These are phyloP conservation scores for Croton laevigatus DNA, from an alignment of 441 rosid genomes.

Conservation along the genomic window DNA sequence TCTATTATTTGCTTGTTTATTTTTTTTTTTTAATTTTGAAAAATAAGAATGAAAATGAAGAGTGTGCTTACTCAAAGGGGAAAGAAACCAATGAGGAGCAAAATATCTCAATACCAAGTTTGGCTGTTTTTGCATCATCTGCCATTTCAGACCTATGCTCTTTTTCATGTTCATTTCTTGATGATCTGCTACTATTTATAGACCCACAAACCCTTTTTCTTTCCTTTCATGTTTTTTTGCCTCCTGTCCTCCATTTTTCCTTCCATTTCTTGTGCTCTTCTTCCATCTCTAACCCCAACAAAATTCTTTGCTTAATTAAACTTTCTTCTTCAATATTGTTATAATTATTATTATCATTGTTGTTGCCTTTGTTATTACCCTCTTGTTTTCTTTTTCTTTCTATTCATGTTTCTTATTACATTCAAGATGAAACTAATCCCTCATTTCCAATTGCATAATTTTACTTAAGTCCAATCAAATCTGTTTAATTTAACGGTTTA, in stretches of 20 bases:
- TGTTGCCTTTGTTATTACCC: too few relatives aligned
- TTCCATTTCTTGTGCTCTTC: not conserved
- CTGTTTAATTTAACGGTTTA: not conserved
- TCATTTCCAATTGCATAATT: not conserved
- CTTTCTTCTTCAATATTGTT: not conserved
- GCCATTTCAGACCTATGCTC: not conserved
- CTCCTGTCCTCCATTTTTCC: slow-evolving; percentile 1
- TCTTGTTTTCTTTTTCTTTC: too few relatives aligned
- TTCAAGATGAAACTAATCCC: not conserved
- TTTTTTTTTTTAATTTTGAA: not conserved
- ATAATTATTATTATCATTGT: too few relatives aligned
- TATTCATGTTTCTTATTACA: not conserved
- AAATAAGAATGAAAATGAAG: slow-evolving; percentile 1
- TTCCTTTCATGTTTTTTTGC: not conserved
- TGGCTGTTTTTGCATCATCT: slow-evolving; percentile 17
- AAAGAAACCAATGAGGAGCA: slow-evolving; percentile 7
- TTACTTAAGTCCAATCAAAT: not conserved
- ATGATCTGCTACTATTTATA: not conserved
- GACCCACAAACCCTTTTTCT: not conserved
- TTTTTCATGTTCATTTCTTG: not conserved
- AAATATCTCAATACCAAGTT: slow-evolving; percentile 10
- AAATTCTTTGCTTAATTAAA: not conserved
- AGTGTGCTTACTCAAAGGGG: slow-evolving; percentile 29
- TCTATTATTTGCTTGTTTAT: not conserved
- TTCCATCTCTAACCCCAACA: not conserved